Evolutionary conservation across 495 filamentous ascomycete species (phyloP), one percentile per base, ranked within the genome.

Genomic region (Lichenothelia convexa): DNA sequence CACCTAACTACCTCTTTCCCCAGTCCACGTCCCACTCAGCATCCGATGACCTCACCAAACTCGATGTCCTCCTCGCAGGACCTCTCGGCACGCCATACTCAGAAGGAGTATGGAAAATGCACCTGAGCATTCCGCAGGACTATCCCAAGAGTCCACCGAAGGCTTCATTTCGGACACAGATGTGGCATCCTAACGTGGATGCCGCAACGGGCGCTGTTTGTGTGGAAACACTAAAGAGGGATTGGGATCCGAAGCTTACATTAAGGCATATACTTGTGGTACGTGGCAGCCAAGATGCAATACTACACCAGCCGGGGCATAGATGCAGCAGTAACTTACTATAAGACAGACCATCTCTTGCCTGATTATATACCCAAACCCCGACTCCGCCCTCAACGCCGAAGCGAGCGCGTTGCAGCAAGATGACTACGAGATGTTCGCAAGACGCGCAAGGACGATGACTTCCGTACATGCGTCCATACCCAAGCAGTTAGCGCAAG

Each of bases 181-280:
- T 81, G 18, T 81, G 73, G 65, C 76, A 81, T 42, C 76, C 76
- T 0, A 81, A 81, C 44, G 69, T 81, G 36, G 76, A 80, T 41
- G 71, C 75, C 43, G 56, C 56, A 18, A 69, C 67, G 2, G 76
- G 76, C 0, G 67, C 65, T 13, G 70, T 81, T 6, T 81, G 76
- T 40, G 73, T 81, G 22, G 76, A 80, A 50, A 80, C 76, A 4
- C 49, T 81, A 13, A 81, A 80, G 51, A 58, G 72, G 18, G 76
- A 78, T 48, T 81, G 76, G 76, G 59, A 68, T 24, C 50, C 62
- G 5, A 67, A 55, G 13, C 45, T 78, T 36, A 77, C 69, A 6
- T 45, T 80, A 21, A 60, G 67, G 31, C 73, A 80, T 56, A 70
- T 80, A 5, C 50, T 79, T 22, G 50, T 77, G 36, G 65, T 69